Evolutionary conservation across 441 rosid genomes (phyloP).

Genomic region (Biscutella laevigata): DNA sequence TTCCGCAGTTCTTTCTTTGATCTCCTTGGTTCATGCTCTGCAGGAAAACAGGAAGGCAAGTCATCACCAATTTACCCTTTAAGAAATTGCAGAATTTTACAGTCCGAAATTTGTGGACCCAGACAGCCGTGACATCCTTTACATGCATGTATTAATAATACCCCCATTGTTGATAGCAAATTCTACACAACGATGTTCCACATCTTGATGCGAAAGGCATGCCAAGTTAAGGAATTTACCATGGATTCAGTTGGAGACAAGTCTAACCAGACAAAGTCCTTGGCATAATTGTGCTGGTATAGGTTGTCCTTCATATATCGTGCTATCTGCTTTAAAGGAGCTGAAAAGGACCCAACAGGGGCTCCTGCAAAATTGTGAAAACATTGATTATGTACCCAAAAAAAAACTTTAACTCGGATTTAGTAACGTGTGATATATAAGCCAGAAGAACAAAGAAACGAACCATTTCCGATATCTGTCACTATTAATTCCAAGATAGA

Average conservation of each 20-base stretch:
- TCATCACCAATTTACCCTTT: neutral
- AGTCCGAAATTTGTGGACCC: neutral
- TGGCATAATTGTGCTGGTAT: conserved; percentile 36
- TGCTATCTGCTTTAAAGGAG: conserved; percentile 67
- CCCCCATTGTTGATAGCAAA: neutral
- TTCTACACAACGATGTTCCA: neutral
- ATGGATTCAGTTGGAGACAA: conserved; percentile 40
- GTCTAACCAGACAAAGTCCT: conserved; percentile 65
- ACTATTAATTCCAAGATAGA: conserved; percentile 57
- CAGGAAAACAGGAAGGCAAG: conserved; percentile 27
- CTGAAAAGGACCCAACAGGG: conserved; percentile 64
- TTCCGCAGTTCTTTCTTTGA: conserved; percentile 39
- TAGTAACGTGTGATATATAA: neutral
- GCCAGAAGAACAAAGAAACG: neutral
- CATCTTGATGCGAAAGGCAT: neutral
- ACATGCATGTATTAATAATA: conserved; percentile 1
- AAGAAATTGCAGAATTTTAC: conserved; percentile 2
- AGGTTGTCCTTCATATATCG: conserved; percentile 34
- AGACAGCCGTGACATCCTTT: neutral
- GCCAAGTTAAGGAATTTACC: conserved; percentile 31
- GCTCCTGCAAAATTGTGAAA: conserved; percentile 44
- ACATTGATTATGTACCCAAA: conserved; percentile 1
- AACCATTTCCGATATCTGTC: conserved; percentile 75
- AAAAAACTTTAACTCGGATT: neutral
- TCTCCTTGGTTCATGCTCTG: conserved; percentile 47